phyloP scores from a whole-genome alignment of 352 stramenopile genomes.

The Phytophthora pini region DNA sequence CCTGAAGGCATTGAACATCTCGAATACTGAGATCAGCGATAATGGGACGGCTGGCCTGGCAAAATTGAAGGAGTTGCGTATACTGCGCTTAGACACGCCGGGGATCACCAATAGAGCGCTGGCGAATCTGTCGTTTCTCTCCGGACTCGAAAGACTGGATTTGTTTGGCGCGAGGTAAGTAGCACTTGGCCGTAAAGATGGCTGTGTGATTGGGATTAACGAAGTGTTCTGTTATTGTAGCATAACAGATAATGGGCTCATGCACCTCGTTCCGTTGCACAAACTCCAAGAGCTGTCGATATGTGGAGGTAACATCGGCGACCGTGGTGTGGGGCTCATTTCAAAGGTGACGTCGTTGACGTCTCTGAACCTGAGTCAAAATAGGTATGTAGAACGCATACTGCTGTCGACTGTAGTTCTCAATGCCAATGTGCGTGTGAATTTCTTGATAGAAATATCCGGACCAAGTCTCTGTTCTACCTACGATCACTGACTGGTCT shows the following conservation, averaged over 20 bases:
- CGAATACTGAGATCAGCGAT: slow-evolving; percentile 77
- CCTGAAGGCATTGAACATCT: slow-evolving; percentile 69
- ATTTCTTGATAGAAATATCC: slow-evolving; percentile 62
- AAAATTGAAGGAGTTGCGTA: slow-evolving; percentile 58
- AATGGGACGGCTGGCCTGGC: slow-evolving; percentile 52
- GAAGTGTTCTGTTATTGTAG: slow-evolving; percentile 29
- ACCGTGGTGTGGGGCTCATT: slow-evolving; percentile 75
- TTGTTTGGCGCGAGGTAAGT: slow-evolving; percentile 79
- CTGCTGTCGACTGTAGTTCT: no score
- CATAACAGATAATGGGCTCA: slow-evolving; percentile 73
- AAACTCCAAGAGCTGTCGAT: slow-evolving; percentile 69
- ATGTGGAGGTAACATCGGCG: slow-evolving; percentile 70
- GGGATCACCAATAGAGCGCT: slow-evolving; percentile 74
- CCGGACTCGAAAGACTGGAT: slow-evolving; percentile 63
- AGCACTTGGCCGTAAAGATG: not conserved
- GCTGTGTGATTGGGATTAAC: slow-evolving; percentile 7
- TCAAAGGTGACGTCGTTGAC: slow-evolving; percentile 76
- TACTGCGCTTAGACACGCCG: slow-evolving; percentile 68
- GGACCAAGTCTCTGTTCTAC: slow-evolving; percentile 66
- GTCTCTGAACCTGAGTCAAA: slow-evolving; percentile 86
- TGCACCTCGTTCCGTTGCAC: slow-evolving; percentile 61
- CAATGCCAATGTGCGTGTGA: not conserved
- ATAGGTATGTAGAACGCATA: slow-evolving; percentile 43
- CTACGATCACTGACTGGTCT: slow-evolving; percentile 65
- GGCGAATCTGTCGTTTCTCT: slow-evolving; percentile 58